These are phyloP conservation scores for Babesia divergens DNA, from an alignment of 169 alveolate species.

Conservation along the genomic window DNA sequence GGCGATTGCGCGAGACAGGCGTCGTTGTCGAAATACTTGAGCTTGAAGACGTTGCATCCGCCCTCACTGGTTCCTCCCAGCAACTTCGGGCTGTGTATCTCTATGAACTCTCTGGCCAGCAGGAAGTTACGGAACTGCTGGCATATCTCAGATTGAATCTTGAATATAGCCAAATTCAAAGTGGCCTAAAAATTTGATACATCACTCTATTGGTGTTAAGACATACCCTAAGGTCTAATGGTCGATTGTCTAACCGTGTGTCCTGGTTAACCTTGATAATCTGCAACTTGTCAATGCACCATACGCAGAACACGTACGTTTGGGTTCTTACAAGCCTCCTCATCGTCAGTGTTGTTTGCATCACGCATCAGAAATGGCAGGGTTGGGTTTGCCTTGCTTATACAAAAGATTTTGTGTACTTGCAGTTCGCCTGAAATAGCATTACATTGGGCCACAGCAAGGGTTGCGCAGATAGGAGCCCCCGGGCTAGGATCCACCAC, in stretches of 20 bases:
- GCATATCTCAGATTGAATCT: constrained; percentile 91
- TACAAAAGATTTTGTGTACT: constrained; percentile 83
- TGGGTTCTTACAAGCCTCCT: constrained; percentile 70
- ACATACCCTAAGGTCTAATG: constrained; percentile 94
- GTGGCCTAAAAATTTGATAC: constrained; percentile 14
- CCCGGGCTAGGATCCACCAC: too few species aligned
- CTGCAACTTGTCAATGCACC: constrained; percentile 41
- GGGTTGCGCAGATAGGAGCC: too few species aligned
- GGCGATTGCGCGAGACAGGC: constrained; percentile 98
- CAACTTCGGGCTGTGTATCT: constrained; percentile 98
- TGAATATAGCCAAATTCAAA: constrained; percentile 86
- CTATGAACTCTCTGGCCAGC: constrained; percentile 87
- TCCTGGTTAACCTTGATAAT: constrained; percentile 91
- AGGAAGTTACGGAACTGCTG: constrained; percentile 89
- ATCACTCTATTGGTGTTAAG: constrained; percentile 23
- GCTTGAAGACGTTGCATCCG: constrained; percentile 95
- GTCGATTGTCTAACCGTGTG: constrained; percentile 94
- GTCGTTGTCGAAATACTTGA: constrained; percentile 89
- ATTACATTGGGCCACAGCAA: too few species aligned
- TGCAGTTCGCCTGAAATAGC: constrained; percentile 82
- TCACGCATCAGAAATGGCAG: constrained; percentile 96
- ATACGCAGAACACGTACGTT: not conserved
- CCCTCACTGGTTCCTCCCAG: constrained; percentile 99
- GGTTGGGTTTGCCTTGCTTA: constrained; percentile 80
- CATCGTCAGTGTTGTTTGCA: constrained; percentile 88